Evolutionary conservation across 148 eudicot genomes (phyloP).

Genomic region (Rhododendron griersonianum): DNA sequence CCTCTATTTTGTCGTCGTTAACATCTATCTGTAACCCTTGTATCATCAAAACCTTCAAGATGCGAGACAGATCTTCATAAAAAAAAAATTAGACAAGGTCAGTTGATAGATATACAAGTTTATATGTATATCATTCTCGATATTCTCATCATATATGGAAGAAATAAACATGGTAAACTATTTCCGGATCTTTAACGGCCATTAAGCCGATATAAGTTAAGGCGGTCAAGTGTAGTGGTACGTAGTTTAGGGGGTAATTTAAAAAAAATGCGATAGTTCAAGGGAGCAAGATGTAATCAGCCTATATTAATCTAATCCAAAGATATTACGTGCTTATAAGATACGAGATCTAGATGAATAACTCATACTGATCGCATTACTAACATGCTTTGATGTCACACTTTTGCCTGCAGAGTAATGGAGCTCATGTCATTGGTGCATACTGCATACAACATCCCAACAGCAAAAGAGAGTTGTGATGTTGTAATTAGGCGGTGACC

Average conservation of each 20-base stretch:
- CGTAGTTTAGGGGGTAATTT: background rate
- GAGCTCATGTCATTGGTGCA: constrained; percentile 33
- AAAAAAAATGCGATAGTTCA: background rate
- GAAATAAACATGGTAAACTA: background rate
- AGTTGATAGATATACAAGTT: too few species aligned
- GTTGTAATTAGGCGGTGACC: too few species aligned
- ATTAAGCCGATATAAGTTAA: too few species aligned
- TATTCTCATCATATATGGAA: background rate
- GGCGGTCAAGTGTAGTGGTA: background rate
- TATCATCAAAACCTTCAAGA: background rate
- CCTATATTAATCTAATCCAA: too few species aligned
- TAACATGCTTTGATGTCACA: too few species aligned
- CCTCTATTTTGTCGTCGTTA: background rate
- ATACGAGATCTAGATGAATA: too few species aligned
- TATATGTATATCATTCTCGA: background rate
- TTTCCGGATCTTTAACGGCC: background rate
- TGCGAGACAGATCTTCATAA: background rate
- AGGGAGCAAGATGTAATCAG: background rate
- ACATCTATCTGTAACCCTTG: background rate
- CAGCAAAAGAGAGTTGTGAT: too few species aligned
- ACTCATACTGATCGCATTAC: too few species aligned
- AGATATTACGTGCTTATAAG: too few species aligned
- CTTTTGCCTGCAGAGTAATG: constrained; percentile 6
- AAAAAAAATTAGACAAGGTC: background rate
- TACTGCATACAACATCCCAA: background rate